Base-by-base conservation (phyloP, 495 filamentous ascomycete species). In the Talaromyces adpressus region DNA sequence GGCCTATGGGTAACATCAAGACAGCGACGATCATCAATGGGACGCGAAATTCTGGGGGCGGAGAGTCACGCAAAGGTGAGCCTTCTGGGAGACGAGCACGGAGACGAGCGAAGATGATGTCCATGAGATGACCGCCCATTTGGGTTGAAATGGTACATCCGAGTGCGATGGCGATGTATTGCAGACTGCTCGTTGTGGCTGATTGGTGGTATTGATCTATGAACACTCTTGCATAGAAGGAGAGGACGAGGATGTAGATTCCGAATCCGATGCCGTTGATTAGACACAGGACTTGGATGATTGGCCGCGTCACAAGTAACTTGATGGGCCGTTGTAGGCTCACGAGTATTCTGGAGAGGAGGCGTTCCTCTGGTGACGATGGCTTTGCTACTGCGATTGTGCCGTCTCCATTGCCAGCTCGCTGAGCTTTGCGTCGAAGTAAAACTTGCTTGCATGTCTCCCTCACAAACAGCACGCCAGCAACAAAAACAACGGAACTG, bases 231-330 rank as follows among this genome's bases (percentile, higher is more conserved):
- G 89, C 80, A 7, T 66, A 64, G 3, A 84, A 82, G 69, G 87
- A 87, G 47, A 83, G 84, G 8, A 83, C 79, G 3, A 89, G 75
- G 45, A 86, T 77, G 70, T 84, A 82, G 12, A 88, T 70, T 2
- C 86, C 87, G 71, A 86, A 89, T 4, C 86, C 70, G 68, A 82
- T 87, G 61, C 76, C 80, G 77, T 81, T 81, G 70, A 84, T 85
- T 11, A 79, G 36, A 6, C 82, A 77, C 12, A 87, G 71, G 20
- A 75, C 70, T 68, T 84, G 79, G 27, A 84, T 72, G 52, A 83
- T 84, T 22, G 75, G 62, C 61, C 85, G 82, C 0, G 82, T 84
- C 22, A 69, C 70, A 23, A 85, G 69, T 30, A 85, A 64, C 9
- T 68, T 69, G 54, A 84, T 77, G 0, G 81, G 77, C 14, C 81